Percentiles rank a stretch among this genome's conserved stretches.
Conservation (phyloP, 2,329 filamentous ascomycete genomes). For the Metarhizium sp. region DNA sequence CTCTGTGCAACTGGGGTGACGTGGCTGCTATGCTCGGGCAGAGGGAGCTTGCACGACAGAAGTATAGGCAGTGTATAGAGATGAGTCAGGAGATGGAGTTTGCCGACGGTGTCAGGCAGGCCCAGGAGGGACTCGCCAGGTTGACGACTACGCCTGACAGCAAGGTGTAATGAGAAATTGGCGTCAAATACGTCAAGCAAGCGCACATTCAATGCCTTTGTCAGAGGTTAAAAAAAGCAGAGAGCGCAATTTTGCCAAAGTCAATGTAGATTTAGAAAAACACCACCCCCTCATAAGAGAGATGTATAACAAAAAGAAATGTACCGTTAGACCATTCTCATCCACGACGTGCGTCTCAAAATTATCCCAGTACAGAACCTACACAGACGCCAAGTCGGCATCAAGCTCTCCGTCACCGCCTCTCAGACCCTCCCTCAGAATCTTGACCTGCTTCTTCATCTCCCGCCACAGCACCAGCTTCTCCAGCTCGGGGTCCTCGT, state of each 20-base stretch:
- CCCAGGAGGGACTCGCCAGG: slow-evolving; percentile 38
- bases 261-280: too few species aligned
- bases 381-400: not conserved
- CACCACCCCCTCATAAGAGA: too few species aligned
- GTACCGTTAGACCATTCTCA: not conserved
- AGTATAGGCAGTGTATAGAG: slow-evolving; percentile 59
- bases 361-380: not conserved
- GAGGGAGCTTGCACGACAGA: slow-evolving; percentile 51
- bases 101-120: slow-evolving; percentile 39
- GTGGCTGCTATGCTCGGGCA: slow-evolving; percentile 69
- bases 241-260: too few species aligned
- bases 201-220: too few species aligned
- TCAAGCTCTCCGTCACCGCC: slow-evolving; percentile 14
- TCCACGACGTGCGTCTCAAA: not conserved
- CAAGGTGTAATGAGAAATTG: not conserved
- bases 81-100: slow-evolving; percentile 48
- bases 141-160: slow-evolving; percentile 11
- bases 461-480: slow-evolving; percentile 48
- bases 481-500: slow-evolving; percentile 31
- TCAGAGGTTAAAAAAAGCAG: too few species aligned
- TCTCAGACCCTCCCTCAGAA: slow-evolving; percentile 50
- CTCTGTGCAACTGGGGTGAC: slow-evolving; percentile 80
- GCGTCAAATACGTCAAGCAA: too few species aligned
- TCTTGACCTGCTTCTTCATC: slow-evolving; percentile 54
- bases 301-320: too few species aligned